phyloP scores from a whole-genome alignment of 1,284 basidiomycete species.

The Irpex sp. region DNA sequence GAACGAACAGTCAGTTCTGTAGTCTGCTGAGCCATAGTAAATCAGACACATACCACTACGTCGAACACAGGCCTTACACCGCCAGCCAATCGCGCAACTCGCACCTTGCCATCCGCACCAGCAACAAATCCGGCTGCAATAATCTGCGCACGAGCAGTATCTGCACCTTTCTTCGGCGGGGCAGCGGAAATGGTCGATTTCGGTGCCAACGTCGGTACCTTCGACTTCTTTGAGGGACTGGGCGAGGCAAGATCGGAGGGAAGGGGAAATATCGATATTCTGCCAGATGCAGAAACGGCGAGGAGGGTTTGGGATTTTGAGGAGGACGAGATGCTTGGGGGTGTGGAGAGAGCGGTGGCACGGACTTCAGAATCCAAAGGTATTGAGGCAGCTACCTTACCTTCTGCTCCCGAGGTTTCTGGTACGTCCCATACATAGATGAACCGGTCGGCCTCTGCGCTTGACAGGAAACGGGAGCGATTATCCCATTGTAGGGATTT shows the following conservation, averaged over 20 bases:
- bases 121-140: constrained; percentile 43
- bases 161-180: constrained; percentile 28
- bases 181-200: constrained; percentile 43
- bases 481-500: constrained; percentile 47
- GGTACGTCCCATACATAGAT: constrained; percentile 63
- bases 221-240: constrained; percentile 33
- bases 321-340: neutral
- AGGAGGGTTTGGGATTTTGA: constrained; percentile 40
- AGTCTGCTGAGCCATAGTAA: too few relatives aligned
- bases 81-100: constrained; percentile 56
- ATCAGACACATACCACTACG: constrained; percentile 44
- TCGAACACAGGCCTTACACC: constrained; percentile 69
- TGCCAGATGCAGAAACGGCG: constrained; percentile 61
- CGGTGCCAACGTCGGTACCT: constrained; percentile 45
- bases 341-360: constrained; percentile 34
- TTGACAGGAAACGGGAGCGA: constrained; percentile 56
- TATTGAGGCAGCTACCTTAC: constrained; percentile 57
- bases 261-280: constrained; percentile 58
- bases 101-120: constrained; percentile 41
- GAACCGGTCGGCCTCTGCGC: constrained; percentile 71
- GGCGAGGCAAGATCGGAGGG: constrained; percentile 42
- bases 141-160: constrained; percentile 32
- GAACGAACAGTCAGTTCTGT: neutral
- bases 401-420: constrained; percentile 32
- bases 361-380: constrained; percentile 67